Evolutionary conservation across 352 stramenopile species (phyloP), one percentile per base, ranked within the genome.

Genomic region (Pythium brachiatum): DNA sequence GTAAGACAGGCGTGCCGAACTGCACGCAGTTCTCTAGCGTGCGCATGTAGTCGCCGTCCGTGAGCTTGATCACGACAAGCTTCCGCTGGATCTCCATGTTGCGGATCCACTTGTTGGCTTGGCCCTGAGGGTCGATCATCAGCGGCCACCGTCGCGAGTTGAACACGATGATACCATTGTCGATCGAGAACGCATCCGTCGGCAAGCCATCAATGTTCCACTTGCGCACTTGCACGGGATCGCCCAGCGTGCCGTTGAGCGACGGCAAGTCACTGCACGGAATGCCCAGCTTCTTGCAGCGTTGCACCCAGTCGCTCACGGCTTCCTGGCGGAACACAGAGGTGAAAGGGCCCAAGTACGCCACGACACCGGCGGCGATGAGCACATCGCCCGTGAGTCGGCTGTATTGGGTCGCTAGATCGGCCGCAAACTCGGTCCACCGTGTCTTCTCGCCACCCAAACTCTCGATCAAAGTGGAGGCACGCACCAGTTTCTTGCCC

Each of bases 141-240:
- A 98, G 65, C 11, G 95, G 95, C 95, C 95, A 98, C 13, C 95
- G 83, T 15, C 93, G 74, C 11, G 94, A 92, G 62, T 97, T 98
- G 61, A 98, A 98, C 12, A 97, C 80, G 18, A 98, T 86, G 57
- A 98, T 98, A 21, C 88, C 95, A 54, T 98, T 98, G 63, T 98
- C 95, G 9, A 98, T 79, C 5, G 86, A 97, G 62, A 98, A 98
- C 1, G 79, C 76, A 57, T 98, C 95, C 0, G 92, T 98, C 3
- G 94, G 94, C 2, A 98, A 73, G 0, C 95, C 95, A 53, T 97
- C 90, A 48, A 98, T 97, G 60, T 98, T 97, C 95, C 95, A 98
- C 61, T 98, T 90, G 25, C 94, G 86, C 53, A 98, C 87, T 41
- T 90, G 74, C 2, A 98, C 92, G 0, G 91, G 85, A 43, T 98